Conservation (phyloP, 1,284 basidiomycete species). For the Leccinum solheimii region DNA sequence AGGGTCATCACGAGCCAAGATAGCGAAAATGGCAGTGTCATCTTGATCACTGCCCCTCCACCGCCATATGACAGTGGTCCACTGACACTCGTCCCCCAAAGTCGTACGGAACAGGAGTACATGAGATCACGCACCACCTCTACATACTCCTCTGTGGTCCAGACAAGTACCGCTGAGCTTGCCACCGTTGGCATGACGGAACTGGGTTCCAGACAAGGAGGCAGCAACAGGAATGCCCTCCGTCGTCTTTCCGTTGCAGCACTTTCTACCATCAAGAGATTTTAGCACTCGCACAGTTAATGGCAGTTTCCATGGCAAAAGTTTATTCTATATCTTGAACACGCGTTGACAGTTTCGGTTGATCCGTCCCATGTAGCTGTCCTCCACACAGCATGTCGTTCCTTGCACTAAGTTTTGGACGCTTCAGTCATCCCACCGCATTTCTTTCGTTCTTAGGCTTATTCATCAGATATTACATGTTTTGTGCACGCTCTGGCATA, state of each 20-base stretch:
- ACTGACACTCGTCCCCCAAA: conserved; percentile 5
- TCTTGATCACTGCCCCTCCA: too few species aligned
- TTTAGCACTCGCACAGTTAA: conserved; percentile 10
- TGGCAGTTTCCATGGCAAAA: not conserved
- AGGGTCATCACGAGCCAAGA: conserved; percentile 20
- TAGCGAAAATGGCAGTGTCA: too few species aligned
- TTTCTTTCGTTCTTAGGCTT: not conserved
- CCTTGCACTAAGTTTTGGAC: conserved; percentile 9
- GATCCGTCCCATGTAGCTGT: not conserved
- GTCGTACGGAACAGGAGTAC: conserved; percentile 6
- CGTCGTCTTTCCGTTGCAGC: conserved; percentile 32
- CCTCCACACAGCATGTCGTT: conserved; percentile 3
- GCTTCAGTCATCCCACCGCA: too few species aligned
- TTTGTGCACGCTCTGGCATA: conserved; percentile 2
- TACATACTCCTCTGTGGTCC: conserved; percentile 25
- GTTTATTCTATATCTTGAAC: conserved; percentile 14
- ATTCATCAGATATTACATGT: not conserved
- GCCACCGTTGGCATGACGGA: conserved; percentile 12
- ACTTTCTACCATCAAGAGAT: conserved; percentile 28
- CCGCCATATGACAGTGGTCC: too few species aligned
- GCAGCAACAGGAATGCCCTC: conserved; percentile 23
- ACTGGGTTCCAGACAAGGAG: conserved; percentile 16
- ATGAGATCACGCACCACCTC: conserved; percentile 24
- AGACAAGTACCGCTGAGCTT: conserved; percentile 17
- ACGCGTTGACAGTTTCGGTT: not conserved